Base-by-base conservation (phyloP, 331 rosid genomes). In the Pyracantha coccinea region DNA sequence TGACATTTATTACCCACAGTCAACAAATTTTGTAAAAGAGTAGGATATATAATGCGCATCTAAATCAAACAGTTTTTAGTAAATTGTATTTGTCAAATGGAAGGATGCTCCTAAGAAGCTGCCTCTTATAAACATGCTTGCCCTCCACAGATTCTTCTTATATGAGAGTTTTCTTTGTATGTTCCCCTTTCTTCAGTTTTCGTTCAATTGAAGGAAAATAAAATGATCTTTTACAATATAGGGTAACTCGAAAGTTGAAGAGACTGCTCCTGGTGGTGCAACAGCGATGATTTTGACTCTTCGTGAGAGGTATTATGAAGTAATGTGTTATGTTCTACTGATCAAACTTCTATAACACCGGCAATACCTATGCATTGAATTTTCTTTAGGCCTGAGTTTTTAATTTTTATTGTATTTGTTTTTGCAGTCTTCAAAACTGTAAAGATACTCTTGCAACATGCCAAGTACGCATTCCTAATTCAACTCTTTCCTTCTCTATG, bases 261-360 rank as follows among this genome's bases (percentile, higher is more conserved):
- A 93, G 84, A 86, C 96, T 71, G 89, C 93, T 71, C 89, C 97
- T 7, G 97, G 97, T 16, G 90, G 83, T 19, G 89, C 97, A 41
- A 93, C 98, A 28, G 94, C 96, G 72, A 93, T 91, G 98, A 93
- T 93, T 69, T 87, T 91, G 85, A 83, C 96, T 62, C 96, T 91
- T 72, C 98, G 98, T 15, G 97, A 91, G 87, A 84, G 96, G 98
- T 93, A 84, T 24, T 20, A 7, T 62, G 47, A 64, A 47, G 74
- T 9, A 63, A 28, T 55, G 38, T 19, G 44, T 44, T 28, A 58
- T 52, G 7, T 21, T 47, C 64, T 33, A 14, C 25, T 28, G 20
- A 59, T 17, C 60, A 44, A 28, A 64, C 28, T 44, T 71, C 28
- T 62, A 28, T 67, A 33, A 61, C 5, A 19, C 64, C 15, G 61